Percentiles rank a stretch among this genome's conserved stretches.
Evolutionary conservation across 1,284 basidiomycete genomes (phyloP).

Genomic region (Rhodofomes roseus): DNA sequence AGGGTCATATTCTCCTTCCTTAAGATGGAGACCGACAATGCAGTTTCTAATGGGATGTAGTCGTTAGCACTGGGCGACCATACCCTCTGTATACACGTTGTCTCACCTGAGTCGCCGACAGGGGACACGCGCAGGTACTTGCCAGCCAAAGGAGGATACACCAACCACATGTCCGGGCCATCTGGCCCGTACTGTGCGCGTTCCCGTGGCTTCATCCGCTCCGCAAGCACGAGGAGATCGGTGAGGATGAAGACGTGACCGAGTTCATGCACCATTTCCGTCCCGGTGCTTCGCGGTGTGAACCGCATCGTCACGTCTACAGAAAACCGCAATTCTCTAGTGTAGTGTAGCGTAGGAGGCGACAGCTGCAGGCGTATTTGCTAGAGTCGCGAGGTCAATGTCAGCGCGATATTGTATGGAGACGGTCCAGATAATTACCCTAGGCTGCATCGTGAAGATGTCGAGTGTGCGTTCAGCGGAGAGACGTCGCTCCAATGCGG

Average conservation of each 20-base stretch:
- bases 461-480: conserved; percentile 82
- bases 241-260: conserved; percentile 90
- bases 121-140: conserved; percentile 84
- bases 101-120: conserved; percentile 53
- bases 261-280: conserved; percentile 69
- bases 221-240: conserved; percentile 88
- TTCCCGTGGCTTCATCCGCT: conserved; percentile 74
- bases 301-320: conserved; percentile 77
- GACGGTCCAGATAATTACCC: conserved; percentile 49
- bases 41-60: conserved; percentile 48
- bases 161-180: conserved; percentile 86
- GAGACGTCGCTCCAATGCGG: conserved; percentile 81
- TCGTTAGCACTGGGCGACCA: conserved; percentile 6
- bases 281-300: conserved; percentile 71
- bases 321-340: conserved; percentile 76
- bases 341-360: conserved; percentile 77
- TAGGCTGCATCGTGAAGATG: conserved; percentile 94
- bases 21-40: conserved; percentile 81
- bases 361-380: conserved; percentile 89
- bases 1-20: conserved; percentile 83
- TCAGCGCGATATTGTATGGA: neutral
- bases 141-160: conserved; percentile 94
- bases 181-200: conserved; percentile 42
- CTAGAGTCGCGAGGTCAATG: conserved; percentile 38
- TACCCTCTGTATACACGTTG: conserved; percentile 7